These are phyloP conservation scores for Termitomyces sp. DNA, from an alignment of 768 basidiomycete genomes.

Conservation along the genomic window DNA sequence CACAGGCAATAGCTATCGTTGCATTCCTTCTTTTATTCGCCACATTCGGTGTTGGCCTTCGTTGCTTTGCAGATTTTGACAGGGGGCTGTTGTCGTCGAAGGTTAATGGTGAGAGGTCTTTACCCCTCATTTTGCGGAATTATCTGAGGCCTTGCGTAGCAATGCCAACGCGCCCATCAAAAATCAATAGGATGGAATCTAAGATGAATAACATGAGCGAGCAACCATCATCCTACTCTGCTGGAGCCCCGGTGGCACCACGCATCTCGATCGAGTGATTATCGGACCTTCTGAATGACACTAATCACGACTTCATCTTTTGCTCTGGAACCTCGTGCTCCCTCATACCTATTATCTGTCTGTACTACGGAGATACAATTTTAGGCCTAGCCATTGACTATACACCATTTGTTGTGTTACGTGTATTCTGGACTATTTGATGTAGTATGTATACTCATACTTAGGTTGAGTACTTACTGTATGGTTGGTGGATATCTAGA, in stretches of 20 bases:
- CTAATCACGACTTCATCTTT: neutral
- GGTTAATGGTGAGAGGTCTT: conserved; percentile 60
- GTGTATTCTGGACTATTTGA: neutral
- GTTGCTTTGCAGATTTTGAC: conserved; percentile 81
- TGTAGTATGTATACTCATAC: too few species aligned
- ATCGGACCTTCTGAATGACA: neutral
- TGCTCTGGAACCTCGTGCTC: neutral
- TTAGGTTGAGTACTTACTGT: too few species aligned
- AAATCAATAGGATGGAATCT: conserved; percentile 37
- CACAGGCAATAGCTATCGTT: conserved; percentile 51
- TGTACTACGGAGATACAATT: neutral
- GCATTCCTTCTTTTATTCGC: conserved; percentile 70
- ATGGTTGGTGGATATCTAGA: too few species aligned
- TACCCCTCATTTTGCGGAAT: conserved; percentile 16
- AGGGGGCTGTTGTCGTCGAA: conserved; percentile 74
- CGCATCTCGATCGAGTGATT: conserved; percentile 77
- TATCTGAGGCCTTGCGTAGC: conserved; percentile 36
- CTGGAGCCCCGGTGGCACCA: conserved; percentile 52
- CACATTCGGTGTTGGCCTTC: conserved; percentile 75
- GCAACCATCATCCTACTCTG: conserved; percentile 44
- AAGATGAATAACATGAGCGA: conserved; percentile 39
- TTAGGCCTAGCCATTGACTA: neutral
- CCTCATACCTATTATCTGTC: conserved; percentile 7
- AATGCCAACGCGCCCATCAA: conserved; percentile 39
- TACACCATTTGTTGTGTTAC: neutral